phyloP scores from a whole-genome alignment of 768 basidiomycete species.

The Rhodosporidiobolus sp. region DNA sequence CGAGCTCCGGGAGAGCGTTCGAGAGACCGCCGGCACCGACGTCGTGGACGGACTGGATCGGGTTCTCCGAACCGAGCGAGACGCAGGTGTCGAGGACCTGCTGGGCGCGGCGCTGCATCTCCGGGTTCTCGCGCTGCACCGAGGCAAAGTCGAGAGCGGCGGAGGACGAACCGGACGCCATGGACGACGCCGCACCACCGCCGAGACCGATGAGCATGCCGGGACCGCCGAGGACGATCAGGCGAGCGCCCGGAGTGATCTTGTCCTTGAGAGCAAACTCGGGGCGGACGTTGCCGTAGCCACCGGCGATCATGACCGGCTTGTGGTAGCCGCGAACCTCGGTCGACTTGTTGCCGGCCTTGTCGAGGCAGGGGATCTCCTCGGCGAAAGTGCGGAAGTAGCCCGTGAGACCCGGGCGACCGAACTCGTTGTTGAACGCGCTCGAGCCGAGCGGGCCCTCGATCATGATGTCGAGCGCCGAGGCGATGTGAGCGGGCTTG shows the following conservation, averaged over 20 bases:
- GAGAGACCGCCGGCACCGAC: conserved; percentile 96
- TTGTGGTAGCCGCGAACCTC: conserved; percentile 97
- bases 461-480: conserved; percentile 92
- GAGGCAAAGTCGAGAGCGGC: conserved; percentile 95
- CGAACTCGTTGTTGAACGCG: conserved; percentile 98
- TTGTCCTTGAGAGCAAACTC: conserved; percentile 72
- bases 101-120: conserved; percentile 96
- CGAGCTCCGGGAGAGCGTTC: conserved; percentile 93
- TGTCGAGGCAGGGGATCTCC: conserved; percentile 55
- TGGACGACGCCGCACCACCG: conserved; percentile 92
- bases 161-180: conserved; percentile 81
- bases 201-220: conserved; percentile 95
- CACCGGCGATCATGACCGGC: conserved; percentile 99
- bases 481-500: conserved; percentile 82
- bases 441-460: conserved; percentile 91
- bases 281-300: conserved; percentile 86
- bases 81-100: conserved; percentile 94
- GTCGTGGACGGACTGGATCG: conserved; percentile 94
- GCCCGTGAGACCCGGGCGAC: conserved; percentile 82
- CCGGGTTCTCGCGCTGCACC: conserved; percentile 95
- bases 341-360: conserved; percentile 52
- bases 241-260: conserved; percentile 76
- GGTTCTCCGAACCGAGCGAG: conserved; percentile 60
- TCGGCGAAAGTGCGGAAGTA: conserved; percentile 95
- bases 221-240: conserved; percentile 91